Percentiles rank a stretch among this genome's conserved stretches.
These are phyloP conservation scores for Aegilops sharonensis DNA, from an alignment of 176 grass and related monocot species.

Conservation along the genomic window DNA sequence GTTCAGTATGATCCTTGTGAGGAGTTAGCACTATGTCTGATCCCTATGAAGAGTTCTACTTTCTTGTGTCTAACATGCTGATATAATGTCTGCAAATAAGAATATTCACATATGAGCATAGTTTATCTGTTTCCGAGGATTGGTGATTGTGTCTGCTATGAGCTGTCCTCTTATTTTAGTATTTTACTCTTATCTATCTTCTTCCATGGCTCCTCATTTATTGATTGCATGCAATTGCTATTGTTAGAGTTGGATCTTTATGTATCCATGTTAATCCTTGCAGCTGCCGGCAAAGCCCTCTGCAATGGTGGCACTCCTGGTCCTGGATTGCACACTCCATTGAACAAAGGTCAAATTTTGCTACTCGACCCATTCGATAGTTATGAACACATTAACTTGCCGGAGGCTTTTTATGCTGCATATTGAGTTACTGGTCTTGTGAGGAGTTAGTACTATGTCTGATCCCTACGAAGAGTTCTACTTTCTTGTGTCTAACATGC, in stretches of 20 bases:
- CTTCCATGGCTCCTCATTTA: neutral
- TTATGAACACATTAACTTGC: neutral
- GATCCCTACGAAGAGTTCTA: neutral
- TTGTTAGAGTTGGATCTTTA: slow-evolving; percentile 30
- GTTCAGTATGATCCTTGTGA: neutral
- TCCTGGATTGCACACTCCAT: slow-evolving; percentile 18
- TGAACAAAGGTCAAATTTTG: slow-evolving; percentile 20
- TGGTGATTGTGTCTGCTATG: neutral
- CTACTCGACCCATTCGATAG: slow-evolving; percentile 16
- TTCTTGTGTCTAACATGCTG: neutral
- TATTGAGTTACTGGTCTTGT: neutral
- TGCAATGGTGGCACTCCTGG: slow-evolving; percentile 7
- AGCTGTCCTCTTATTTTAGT: neutral
- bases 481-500: neutral
- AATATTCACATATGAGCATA: neutral
- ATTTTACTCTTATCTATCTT: neutral
- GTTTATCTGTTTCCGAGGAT: slow-evolving; percentile 16
- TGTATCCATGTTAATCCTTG: slow-evolving; percentile 5
- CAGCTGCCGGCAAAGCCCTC: slow-evolving; percentile 22
- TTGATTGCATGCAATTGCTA: neutral
- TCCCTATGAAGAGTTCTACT: neutral
- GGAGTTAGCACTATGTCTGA: neutral
- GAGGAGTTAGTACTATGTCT: neutral
- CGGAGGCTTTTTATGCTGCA: slow-evolving; percentile 8
- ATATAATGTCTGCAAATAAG: neutral